These are phyloP conservation scores for Penicillium chermesinum DNA, from an alignment of 495 filamentous ascomycete genomes.

Conservation along the genomic window DNA sequence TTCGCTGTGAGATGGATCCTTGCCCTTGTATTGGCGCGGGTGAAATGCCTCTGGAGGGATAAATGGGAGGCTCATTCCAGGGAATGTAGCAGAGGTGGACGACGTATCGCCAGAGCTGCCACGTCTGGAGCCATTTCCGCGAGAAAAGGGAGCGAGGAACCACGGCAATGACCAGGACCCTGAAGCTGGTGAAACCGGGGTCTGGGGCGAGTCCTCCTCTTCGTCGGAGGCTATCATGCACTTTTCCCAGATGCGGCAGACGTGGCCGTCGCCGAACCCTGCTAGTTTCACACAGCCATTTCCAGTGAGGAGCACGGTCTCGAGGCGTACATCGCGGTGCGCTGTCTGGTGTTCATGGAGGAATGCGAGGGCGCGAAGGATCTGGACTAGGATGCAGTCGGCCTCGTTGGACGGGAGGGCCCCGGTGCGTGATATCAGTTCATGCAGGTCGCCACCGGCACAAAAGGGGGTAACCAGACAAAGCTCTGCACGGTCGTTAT, in stretches of 20 bases:
- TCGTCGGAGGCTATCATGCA: slow-evolving; percentile 3
- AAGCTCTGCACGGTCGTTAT: slow-evolving; percentile 88
- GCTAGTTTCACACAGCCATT: slow-evolving; percentile 89
- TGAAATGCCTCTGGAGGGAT: slow-evolving; percentile 16
- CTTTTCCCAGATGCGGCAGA: slow-evolving; percentile 31
- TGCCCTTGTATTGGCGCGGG: background rate
- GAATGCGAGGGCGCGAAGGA: slow-evolving; percentile 94
- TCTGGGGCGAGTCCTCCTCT: slow-evolving; percentile 1
- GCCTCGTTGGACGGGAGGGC: slow-evolving; percentile 72
- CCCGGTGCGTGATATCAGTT: slow-evolving; percentile 68
- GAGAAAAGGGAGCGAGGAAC: slow-evolving; percentile 2
- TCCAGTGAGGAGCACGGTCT: slow-evolving; percentile 87
- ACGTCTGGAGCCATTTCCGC: background rate
- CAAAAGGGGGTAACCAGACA: slow-evolving; percentile 98
- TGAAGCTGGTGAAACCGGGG: slow-evolving; percentile 2
- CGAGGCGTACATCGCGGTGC: slow-evolving; percentile 90
- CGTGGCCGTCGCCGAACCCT: slow-evolving; percentile 90
- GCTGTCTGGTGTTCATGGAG: slow-evolving; percentile 93
- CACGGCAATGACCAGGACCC: slow-evolving; percentile 18
- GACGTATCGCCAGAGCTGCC: background rate
- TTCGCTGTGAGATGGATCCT: slow-evolving; percentile 48
- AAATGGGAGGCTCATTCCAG: slow-evolving; percentile 19
- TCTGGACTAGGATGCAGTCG: slow-evolving; percentile 93
- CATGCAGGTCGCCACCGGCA: slow-evolving; percentile 87
- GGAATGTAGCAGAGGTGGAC: slow-evolving; percentile 9